A percentile compares a stretch with the other conserved stretches of the same genome.
phyloP scores from a whole-genome alignment of 2,329 filamentous ascomycete species.

The Intubia oerlemansii region DNA sequence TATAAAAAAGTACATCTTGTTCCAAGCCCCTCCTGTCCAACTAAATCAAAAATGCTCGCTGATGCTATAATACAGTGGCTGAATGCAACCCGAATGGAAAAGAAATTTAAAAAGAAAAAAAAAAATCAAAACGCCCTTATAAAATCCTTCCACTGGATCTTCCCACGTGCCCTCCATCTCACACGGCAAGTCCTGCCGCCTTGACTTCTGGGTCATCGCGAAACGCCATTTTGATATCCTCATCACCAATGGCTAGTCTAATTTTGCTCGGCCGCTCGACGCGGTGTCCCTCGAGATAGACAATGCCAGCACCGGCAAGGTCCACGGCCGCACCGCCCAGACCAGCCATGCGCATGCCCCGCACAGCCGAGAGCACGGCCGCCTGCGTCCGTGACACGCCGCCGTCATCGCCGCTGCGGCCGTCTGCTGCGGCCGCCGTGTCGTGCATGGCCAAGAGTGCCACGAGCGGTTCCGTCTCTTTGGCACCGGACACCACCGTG shows the following conservation, averaged over 20 bases:
- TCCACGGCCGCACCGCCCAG: slow-evolving; percentile 48
- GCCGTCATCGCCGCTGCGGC: not conserved
- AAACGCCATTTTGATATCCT: slow-evolving; percentile 76
- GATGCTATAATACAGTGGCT: no score
- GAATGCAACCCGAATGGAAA: no score
- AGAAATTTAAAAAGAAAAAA: no score
- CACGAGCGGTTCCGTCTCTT: slow-evolving; percentile 32
- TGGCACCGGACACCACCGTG: slow-evolving; percentile 12
- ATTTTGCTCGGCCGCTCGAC: slow-evolving; percentile 79
- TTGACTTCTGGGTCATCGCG: slow-evolving; percentile 75
- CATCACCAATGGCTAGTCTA: slow-evolving; percentile 66
- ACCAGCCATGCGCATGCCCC: slow-evolving; percentile 12
- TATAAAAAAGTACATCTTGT: no score
- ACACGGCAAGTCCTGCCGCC: slow-evolving; percentile 45
- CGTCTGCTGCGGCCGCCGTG: no score
- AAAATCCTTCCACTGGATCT: no score
- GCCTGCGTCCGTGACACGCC: slow-evolving; percentile 3
- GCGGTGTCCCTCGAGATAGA: slow-evolving; percentile 61
- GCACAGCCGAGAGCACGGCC: slow-evolving; percentile 5
- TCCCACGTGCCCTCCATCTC: slow-evolving; percentile 6
- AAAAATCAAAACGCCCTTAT: no score
- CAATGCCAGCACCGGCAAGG: slow-evolving; percentile 67
- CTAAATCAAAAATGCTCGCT: no score
- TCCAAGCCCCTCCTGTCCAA: no score
- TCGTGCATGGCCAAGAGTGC: slow-evolving; percentile 20